Evolutionary conservation across 2,329 filamentous ascomycete genomes (phyloP), one percentile per base, ranked within the genome.

Genomic region (Trichoderma guizhouense): DNA sequence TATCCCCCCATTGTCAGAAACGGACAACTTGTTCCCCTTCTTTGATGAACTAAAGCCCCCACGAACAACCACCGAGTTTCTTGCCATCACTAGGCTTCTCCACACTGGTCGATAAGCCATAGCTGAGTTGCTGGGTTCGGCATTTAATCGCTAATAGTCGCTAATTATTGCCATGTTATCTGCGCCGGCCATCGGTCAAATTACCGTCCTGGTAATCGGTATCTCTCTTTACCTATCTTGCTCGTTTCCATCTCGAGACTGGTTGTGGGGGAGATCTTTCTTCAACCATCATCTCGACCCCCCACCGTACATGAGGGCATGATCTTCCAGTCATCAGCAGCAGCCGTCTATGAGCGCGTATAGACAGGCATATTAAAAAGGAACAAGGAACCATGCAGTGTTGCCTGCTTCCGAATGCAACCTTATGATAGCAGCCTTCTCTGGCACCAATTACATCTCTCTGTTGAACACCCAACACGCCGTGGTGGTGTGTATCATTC

Each of bases 151-250:
- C 34, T 36, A 36, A 36, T 36, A 61, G 26, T 43, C 57, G 32
- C 30, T 15, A 26, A 51, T 57, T 71, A 58, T 65, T 60, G 58
- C 69, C 61, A 71, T 65, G 62, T 51, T 65, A 65, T 32, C 24
- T 30, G 24, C 26, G 61, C 26, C n/a, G 57, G 47, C 60, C 32
- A 36, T 65, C 61, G 69, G 69, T 14, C 60, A 64, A 71, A n/a
- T 32, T 64, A 43, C n/a, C 47, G 32, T n/a, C 12, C 47, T 55
- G 34, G 24, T 12, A 34, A 21, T 62, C 47, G 39, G 32, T 69
- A 36, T 32, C 14, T 39, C 6, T n/a, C 51, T 58, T 67, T 43
- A 67, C 30, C 64, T 58, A 67, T 43, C 64, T 58, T 24, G 32
- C 21, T 32, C 14, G 21, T 30, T 57, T 67, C 21, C 55, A 57